A percentile compares a stretch with the other conserved stretches of the same genome.
Evolutionary conservation across 169 alveolate species (phyloP).

Genomic region (Plasmodium gallinaceum): DNA sequence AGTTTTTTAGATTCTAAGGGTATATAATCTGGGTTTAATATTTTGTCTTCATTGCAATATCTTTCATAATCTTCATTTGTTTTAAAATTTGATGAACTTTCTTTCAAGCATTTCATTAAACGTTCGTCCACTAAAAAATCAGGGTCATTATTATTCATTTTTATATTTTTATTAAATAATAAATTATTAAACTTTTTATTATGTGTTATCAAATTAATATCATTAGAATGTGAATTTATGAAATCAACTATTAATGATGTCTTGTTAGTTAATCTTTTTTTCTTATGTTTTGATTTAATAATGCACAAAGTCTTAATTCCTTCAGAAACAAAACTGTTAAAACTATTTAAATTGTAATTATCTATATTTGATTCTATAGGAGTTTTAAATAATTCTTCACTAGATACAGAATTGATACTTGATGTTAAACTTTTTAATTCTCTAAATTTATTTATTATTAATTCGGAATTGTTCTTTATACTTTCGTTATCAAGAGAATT

Average conservation of each 20-base stretch:
- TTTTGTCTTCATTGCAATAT: conserved; percentile 70
- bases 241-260: conserved; percentile 23
- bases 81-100: conserved; percentile 39
- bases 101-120: conserved; percentile 56
- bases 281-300: conserved; percentile 20
- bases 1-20: conserved; percentile 51
- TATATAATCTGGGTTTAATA: conserved; percentile 43
- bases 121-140: conserved; percentile 52
- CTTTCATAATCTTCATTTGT: conserved; percentile 75
- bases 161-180: conserved; percentile 25
- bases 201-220: conserved; percentile 21
- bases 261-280: conserved; percentile 20
- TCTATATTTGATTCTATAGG: conserved; percentile 59
- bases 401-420: conserved; percentile 26
- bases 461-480: conserved; percentile 2
- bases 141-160: conserved; percentile 57
- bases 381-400: conserved; percentile 39
- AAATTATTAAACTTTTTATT: conserved; percentile 16
- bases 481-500: conserved; percentile 12
- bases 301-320: conserved; percentile 28
- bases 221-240: conserved; percentile 8
- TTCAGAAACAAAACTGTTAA: conserved; percentile 1
- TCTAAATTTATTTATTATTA: conserved; percentile 6
- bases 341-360: conserved; percentile 6
- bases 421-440: conserved; percentile 64